Evolutionary conservation across 169 alveolate species (phyloP).

Genomic region (Plasmodium falciparum): DNA sequence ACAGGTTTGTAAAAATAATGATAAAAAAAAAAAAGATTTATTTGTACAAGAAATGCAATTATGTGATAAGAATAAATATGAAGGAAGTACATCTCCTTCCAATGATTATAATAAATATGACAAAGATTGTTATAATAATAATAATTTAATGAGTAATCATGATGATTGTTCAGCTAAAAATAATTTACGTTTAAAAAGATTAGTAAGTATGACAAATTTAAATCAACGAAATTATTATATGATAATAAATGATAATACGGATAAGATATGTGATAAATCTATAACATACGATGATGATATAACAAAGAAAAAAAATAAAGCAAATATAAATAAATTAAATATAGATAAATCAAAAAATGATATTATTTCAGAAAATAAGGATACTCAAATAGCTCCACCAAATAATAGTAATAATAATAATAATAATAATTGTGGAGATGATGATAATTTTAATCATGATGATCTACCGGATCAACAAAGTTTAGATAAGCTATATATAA

Average conservation of each 20-base stretch:
- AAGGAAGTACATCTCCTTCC: not conserved
- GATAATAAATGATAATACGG: not conserved
- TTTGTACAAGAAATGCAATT: too few relatives aligned
- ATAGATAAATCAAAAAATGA: not conserved
- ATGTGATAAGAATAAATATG: too few relatives aligned
- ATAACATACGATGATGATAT: not conserved
- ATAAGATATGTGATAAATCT: not conserved
- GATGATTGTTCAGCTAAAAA: too few relatives aligned
- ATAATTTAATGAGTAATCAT: not conserved
- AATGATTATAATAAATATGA: not conserved
- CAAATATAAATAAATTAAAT: slow-evolving; percentile 1
- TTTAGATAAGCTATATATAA: slow-evolving; percentile 20
- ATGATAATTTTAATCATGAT: not conserved
- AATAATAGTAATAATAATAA: not conserved
- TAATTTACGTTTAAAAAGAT: not conserved
- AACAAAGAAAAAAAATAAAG: not conserved
- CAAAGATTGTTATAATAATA: not conserved
- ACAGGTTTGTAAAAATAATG: too few relatives aligned
- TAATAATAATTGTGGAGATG: not conserved
- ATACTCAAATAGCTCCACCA: not conserved
- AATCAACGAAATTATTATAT: not conserved
- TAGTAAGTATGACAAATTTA: slow-evolving; percentile 14
- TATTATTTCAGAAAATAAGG: not conserved
- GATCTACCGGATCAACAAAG: slow-evolving; percentile 6
- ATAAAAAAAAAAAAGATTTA: too few relatives aligned